Percentiles rank a stretch among this genome's conserved stretches.
phyloP scores from a whole-genome alignment of 306 rosid genomes.

The Amphicarpaea edgeworthii region DNA sequence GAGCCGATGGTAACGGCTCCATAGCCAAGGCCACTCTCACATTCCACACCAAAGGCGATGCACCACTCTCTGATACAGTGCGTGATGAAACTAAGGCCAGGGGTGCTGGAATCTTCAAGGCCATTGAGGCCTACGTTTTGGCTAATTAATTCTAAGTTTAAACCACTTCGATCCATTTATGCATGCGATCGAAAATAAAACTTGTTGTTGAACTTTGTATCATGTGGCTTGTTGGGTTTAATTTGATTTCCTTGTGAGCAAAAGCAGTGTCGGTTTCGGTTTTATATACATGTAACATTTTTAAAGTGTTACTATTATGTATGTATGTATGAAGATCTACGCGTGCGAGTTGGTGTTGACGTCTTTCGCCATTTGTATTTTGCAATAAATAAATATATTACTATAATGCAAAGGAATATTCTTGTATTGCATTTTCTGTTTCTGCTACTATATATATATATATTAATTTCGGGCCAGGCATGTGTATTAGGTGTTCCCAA shows the following conservation, averaged over 20 bases:
- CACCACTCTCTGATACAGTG: slow-evolving; percentile 12
- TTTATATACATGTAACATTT: no score
- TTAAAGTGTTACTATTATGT: no score
- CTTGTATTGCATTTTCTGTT: not conserved
- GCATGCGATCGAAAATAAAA: not conserved
- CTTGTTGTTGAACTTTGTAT: not conserved
- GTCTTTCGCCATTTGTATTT: not conserved
- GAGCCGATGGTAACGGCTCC: slow-evolving; percentile 48
- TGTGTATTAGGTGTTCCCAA: not conserved
- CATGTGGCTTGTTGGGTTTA: not conserved
- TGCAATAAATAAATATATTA: not conserved
- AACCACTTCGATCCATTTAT: not conserved
- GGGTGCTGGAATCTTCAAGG: slow-evolving; percentile 37
- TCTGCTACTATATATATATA: not conserved
- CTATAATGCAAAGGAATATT: not conserved
- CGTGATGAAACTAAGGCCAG: slow-evolving; percentile 27
- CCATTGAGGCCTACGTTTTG: slow-evolving; percentile 45
- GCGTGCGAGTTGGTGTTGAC: not conserved
- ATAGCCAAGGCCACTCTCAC: slow-evolving; percentile 10
- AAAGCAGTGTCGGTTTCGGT: not conserved
- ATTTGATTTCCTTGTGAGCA: not conserved
- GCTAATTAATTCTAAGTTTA: not conserved
- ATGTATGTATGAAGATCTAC: not conserved
- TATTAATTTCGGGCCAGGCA: not conserved
- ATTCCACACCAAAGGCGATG: slow-evolving; percentile 46